phyloP scores from a whole-genome alignment of 2,329 filamentous ascomycete species.

The Aspergillus japonicus region DNA sequence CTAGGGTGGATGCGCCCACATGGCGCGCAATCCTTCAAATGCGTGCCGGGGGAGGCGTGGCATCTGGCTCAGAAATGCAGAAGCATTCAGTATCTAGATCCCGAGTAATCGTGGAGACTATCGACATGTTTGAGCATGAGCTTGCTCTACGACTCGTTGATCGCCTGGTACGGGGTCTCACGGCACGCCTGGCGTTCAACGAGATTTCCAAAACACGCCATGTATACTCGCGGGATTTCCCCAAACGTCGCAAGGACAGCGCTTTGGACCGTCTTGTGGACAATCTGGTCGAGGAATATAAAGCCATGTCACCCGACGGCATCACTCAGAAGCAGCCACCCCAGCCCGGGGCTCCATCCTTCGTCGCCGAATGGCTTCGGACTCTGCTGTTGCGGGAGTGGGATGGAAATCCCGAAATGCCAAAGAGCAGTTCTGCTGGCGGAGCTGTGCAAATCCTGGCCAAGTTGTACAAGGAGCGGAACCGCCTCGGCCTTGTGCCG shows the following conservation, averaged over 20 bases:
- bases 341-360: slow-evolving; percentile 29
- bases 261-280: slow-evolving; percentile 39
- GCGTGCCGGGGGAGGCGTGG: slow-evolving; percentile 39
- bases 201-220: slow-evolving; percentile 46
- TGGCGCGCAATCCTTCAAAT: slow-evolving; percentile 46
- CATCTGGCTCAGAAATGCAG: slow-evolving; percentile 39
- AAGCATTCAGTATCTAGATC: slow-evolving; percentile 31
- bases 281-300: slow-evolving; percentile 33
- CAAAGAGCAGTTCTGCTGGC: slow-evolving; percentile 69
- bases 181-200: slow-evolving; percentile 49
- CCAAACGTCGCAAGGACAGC: slow-evolving; percentile 29
- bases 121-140: slow-evolving; percentile 52
- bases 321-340: slow-evolving; percentile 12
- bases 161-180: slow-evolving; percentile 50
- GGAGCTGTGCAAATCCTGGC: slow-evolving; percentile 73
- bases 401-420: slow-evolving; percentile 71
- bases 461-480: slow-evolving; percentile 70
- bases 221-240: slow-evolving; percentile 27
- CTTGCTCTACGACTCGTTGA: slow-evolving; percentile 51
- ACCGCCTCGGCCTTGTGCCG: slow-evolving; percentile 64
- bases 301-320: slow-evolving; percentile 11
- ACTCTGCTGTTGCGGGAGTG: slow-evolving; percentile 75
- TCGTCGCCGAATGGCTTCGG: slow-evolving; percentile 50
- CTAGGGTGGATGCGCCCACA: slow-evolving; percentile 35
- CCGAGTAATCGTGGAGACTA: slow-evolving; percentile 33